Evolutionary conservation across 75 land plant species (phyloP), one percentile per base, ranked within the genome.

Genomic region (Chamaecyparis obtusa): DNA sequence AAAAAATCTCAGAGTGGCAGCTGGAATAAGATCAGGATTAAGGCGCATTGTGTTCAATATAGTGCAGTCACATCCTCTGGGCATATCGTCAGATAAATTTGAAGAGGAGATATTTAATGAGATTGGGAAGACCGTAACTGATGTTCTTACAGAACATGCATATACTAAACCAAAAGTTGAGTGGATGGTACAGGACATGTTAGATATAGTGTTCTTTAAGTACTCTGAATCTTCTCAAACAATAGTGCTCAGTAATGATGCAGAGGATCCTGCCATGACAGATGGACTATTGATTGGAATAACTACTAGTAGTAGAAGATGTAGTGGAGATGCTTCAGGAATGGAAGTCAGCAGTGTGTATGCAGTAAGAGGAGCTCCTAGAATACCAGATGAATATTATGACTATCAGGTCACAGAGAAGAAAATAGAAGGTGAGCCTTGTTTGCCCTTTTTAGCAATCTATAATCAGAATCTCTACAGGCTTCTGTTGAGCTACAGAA

Each of bases 241-340:
- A 49, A 85, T 89, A 10, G 86, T 57, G 76, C 88, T 90, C 11
- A 89, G 60, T 30, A 86, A 85, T 16, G 87, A 87, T 56, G 90
- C 90, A 30, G 91, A 90, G 46, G 90, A 89, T 83, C 91, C 90
- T n/a, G 85, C 90, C 51, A 80, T 90, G 13, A 90, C 90, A 44
- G 91, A 90, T 83, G 90, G 90, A 32, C 17, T 89, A 19, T 87
- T 90, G 30, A 72, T 90, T 69, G 83, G 85, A 19, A 33, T 32
- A 64, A 41, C 56, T 24, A 80, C 24, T 10, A 44, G 30, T 9
- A 80, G 27, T 43, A 43, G 27, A 41, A 80, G 15, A 41, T 80
- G 44, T 24, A 80, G 14, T 80, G 83, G 30, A 44, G 21, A 44
- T 80, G 49, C 83, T 80, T 80, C 30, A 44, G 49, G 49, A 41